These are phyloP conservation scores for Calonectria honghensis DNA, from an alignment of 2,329 filamentous ascomycete genomes.

Conservation along the genomic window DNA sequence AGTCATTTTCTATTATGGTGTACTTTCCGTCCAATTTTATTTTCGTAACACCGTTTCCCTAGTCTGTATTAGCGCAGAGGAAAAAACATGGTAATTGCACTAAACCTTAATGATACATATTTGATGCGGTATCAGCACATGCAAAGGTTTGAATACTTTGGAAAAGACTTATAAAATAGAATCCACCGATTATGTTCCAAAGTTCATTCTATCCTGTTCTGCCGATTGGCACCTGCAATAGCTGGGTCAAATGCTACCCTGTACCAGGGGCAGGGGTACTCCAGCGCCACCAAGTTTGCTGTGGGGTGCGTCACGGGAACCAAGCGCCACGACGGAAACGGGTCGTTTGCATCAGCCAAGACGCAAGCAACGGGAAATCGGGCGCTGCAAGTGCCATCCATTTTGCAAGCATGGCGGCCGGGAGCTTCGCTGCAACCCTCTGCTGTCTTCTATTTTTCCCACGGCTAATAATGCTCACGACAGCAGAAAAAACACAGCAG, in stretches of 20 bases:
- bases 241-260: slow-evolving; percentile 21
- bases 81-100: too few species aligned
- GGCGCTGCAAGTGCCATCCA: neutral
- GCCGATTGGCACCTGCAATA: neutral
- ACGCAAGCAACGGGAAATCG: neutral
- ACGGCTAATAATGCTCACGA: neutral
- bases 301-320: slow-evolving; percentile 24
- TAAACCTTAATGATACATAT: too few species aligned
- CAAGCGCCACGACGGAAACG: neutral
- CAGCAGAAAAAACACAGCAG: neutral
- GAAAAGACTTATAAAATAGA: neutral
- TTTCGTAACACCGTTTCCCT: too few species aligned
- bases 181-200: neutral
- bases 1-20: too few species aligned
- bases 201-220: neutral
- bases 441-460: neutral
- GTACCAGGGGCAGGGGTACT: neutral
- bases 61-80: too few species aligned
- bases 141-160: neutral
- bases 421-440: neutral
- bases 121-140: too few species aligned
- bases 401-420: neutral
- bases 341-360: neutral
- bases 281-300: neutral
- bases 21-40: too few species aligned